Evolutionary conservation across 2,329 filamentous ascomycete species (phyloP), one percentile per base, ranked within the genome.

Genomic region (Botryotinia convoluta): DNA sequence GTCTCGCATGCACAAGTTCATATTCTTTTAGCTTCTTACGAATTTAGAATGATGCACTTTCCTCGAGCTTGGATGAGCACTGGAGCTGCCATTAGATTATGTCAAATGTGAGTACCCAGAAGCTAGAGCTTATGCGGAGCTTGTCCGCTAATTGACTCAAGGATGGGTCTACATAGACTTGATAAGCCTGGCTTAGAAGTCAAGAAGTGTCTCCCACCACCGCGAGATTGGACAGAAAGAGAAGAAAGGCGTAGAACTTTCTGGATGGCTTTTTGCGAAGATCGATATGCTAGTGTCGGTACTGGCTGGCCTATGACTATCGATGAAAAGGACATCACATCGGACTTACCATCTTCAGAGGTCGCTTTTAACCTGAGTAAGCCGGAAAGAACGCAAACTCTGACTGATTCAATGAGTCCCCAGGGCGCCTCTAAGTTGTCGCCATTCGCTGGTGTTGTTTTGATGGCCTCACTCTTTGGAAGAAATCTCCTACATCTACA

Each of bases 11-110:
- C 92, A 69, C 96, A 99, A 81, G 90, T 93, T 1, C 97, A 97
- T 87, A 86, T 90, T 39, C 84, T 98, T 32, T 86, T 97, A 65
- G 89, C 91, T 9, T 90, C 88, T 0, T 98, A 97, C 79, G 96
- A 99, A 82, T 98, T 98, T 85, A 97, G 95, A 83, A 92, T 93
- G 87, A 97, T 98, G 93, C 97, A 94, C 82, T 98, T 98, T 78
- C 95, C 96, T 1, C 87, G 96, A 77, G 96, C 96, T 0, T 98
- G 96, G 96, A 90, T 97, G 84, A 98, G 93, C 77, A 92, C 93
- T 4, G 96, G 95, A 35, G 87, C 93, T 75, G 92, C 92, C 7
- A 89, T 92, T n/a, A 89, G 95, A 69, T 83, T 98, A 71, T 89
- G 89, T 69, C 92, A 97, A 79, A 98, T 98, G 95, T 90, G 81